Conservation (phyloP, 2,329 filamentous ascomycete species). For the Ceratocystis alfenasii region DNA sequence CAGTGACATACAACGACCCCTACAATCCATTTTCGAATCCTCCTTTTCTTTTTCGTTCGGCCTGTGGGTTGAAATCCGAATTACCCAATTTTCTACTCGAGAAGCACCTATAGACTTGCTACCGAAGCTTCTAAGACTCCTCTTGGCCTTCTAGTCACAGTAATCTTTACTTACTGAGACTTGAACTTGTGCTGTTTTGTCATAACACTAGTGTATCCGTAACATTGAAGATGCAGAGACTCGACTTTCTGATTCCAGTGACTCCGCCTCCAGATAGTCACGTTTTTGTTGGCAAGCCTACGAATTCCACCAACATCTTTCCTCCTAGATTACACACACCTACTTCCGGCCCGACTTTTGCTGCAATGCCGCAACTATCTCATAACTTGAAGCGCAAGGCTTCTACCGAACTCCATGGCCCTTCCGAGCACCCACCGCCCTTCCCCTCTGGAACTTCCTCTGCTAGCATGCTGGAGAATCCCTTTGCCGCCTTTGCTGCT, state of each 20-base stretch:
- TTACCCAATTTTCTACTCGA: not conserved
- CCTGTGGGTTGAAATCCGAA: not conserved
- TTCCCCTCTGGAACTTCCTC: slow-evolving; percentile 24
- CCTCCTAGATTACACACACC: slow-evolving; percentile 18
- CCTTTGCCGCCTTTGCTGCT: slow-evolving; percentile 14
- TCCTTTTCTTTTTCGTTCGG: not conserved
- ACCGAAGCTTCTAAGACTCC: too few species aligned
- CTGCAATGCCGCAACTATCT: slow-evolving; percentile 17
- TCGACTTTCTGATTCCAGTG: slow-evolving; percentile 29
- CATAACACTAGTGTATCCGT: not conserved
- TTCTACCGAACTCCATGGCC: slow-evolving; percentile 21
- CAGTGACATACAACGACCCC: not conserved
- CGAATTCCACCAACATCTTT: slow-evolving; percentile 10
- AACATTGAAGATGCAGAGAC: slow-evolving; percentile 23
- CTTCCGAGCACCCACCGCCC: slow-evolving; percentile 20
- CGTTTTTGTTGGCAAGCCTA: slow-evolving; percentile 25
- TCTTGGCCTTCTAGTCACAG: too few species aligned
- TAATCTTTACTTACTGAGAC: not conserved
- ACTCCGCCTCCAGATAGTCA: slow-evolving; percentile 33
- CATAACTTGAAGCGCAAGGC: slow-evolving; percentile 20
- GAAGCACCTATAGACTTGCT: too few species aligned
- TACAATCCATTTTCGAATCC: not conserved
- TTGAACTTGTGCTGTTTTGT: not conserved
- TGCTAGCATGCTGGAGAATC: slow-evolving; percentile 20
- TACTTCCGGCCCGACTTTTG: slow-evolving; percentile 18